Evolutionary conservation across 169 alveolate genomes (phyloP), one percentile per base, ranked within the genome.

Genomic region (Cryptosporidium bovis): DNA sequence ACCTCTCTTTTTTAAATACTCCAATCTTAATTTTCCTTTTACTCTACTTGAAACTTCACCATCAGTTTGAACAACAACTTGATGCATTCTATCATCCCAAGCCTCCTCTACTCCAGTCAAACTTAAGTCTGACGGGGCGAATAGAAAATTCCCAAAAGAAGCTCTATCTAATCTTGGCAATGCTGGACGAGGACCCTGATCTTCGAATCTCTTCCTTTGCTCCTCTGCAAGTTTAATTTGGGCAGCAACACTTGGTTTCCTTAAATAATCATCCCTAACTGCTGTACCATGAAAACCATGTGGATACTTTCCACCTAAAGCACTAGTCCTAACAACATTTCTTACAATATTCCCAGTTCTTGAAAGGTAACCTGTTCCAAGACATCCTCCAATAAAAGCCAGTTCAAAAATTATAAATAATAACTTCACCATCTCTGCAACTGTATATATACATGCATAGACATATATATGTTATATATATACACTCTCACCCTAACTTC

Each of bases 31-130:
- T 34, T 60, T 77, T n/a, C 87, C 71, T 36, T 60, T 77, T 12
- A 77, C 87, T n/a, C 33, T 77, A 24, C 48, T 36, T 40, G 69
- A 56, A 62, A 77, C 71, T 44, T 77, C 87, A 55, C 87, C 87
- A 24, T 77, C 87, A 40, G 87, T 77, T 24, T 44, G 62, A 77
- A 77, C 71, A 62, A 77, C 87, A 31, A 77, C 87, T 60, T 77
- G 87, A 60, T 77, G 87, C 27, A 62, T 1, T 36, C 29, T 77
- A 24, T 77, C 71, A 77, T 77, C 87, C 87, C 87, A 77, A 34
- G 87, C 87, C 34, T 77, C 87, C 46, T 77, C 87, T 13, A 77
- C 87, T 56, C 87, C 87, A 12, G 71, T 64, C 16, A 77, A 77
- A 36, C 64, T 77, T 44, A 77, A 62, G 29, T 77, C 87, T 1